These are phyloP conservation scores for Aureobasidium zeae DNA, from an alignment of 2,329 filamentous ascomycete genomes.

Conservation along the genomic window DNA sequence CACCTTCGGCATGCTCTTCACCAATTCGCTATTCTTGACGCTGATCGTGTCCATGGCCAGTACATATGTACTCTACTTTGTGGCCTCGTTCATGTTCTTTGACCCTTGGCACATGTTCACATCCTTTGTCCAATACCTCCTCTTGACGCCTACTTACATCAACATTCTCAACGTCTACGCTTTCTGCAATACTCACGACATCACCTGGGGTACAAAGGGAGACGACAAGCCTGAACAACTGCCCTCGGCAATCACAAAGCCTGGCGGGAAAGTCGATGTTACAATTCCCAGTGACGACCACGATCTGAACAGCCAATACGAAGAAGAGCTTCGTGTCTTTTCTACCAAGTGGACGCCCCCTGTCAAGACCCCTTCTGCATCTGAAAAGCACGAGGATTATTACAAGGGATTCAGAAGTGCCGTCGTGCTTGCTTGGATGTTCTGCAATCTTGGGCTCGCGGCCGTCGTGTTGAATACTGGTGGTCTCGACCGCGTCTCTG, in stretches of 20 bases:
- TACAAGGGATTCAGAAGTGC: constrained; percentile 92
- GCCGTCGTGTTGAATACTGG: constrained; percentile 81
- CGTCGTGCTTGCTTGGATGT: constrained; percentile 92
- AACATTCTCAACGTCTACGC: constrained; percentile 99
- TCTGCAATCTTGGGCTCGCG: constrained; percentile 81
- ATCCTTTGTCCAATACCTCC: constrained; percentile 83
- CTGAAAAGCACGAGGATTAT: constrained; percentile 91
- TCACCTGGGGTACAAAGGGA: no score
- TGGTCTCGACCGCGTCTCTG: constrained; percentile 53
- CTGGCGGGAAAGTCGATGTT: constrained; percentile 91
- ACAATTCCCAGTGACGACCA: constrained; percentile 78
- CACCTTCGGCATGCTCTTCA: constrained; percentile 63
- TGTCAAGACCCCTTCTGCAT: constrained; percentile 50
- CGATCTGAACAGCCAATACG: constrained; percentile 91
- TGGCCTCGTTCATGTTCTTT: constrained; percentile 87
- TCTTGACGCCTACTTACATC: constrained; percentile 92
- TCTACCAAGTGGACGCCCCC: constrained; percentile 64
- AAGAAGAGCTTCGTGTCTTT: constrained; percentile 70
- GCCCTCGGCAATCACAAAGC: constrained; percentile 78
- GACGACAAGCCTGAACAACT: constrained; percentile 92
- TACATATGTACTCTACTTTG: constrained; percentile 86
- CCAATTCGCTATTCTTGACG: constrained; percentile 82
- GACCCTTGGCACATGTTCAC: constrained; percentile 99
- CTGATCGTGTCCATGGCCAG: constrained; percentile 86
- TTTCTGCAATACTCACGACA: constrained; percentile 98